These are phyloP conservation scores for Cryptococcus wingfieldii DNA, from an alignment of 1,284 basidiomycete genomes.

Conservation along the genomic window DNA sequence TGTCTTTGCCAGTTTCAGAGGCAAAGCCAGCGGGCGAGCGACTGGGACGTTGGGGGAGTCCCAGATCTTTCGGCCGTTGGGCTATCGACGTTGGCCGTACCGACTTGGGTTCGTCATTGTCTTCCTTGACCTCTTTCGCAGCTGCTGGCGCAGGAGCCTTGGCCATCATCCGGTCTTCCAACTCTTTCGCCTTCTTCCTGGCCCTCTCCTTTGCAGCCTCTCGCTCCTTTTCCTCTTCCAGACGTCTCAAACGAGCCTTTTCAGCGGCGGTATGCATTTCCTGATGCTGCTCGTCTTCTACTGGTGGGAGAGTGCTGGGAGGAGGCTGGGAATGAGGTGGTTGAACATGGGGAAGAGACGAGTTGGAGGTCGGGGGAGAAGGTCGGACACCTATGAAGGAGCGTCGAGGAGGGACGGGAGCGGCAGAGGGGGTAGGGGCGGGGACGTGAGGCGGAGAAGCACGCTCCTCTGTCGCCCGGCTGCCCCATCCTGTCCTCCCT, in stretches of 20 bases:
- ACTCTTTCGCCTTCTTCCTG: constrained; percentile 73
- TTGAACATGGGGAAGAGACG: background rate
- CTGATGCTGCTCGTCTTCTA: constrained; percentile 61
- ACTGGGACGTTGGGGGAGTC: background rate
- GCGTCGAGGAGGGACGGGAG: background rate
- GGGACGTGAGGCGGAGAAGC: background rate
- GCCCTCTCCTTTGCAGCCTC: constrained; percentile 80
- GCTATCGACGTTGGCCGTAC: constrained; percentile 20
- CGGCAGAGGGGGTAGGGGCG: background rate
- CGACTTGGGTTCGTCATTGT: constrained; percentile 23
- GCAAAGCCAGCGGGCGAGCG: background rate
- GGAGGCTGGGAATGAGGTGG: background rate
- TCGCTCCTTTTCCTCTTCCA: constrained; percentile 81
- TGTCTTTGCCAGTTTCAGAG: background rate
- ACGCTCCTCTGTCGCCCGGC: too few species aligned
- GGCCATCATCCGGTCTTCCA: constrained; percentile 57
- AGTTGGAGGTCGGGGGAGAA: background rate
- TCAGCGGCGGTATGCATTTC: constrained; percentile 88
- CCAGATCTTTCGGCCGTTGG: constrained; percentile 14
- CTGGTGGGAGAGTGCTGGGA: background rate
- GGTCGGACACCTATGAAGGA: background rate
- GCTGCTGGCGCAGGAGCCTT: constrained; percentile 1
- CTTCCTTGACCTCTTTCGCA: background rate
- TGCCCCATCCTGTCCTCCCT: too few species aligned
- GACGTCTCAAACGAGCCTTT: constrained; percentile 64